Evolutionary conservation across 805 yeast genomes (phyloP).

Genomic region (Metschnikowia shivogae): DNA sequence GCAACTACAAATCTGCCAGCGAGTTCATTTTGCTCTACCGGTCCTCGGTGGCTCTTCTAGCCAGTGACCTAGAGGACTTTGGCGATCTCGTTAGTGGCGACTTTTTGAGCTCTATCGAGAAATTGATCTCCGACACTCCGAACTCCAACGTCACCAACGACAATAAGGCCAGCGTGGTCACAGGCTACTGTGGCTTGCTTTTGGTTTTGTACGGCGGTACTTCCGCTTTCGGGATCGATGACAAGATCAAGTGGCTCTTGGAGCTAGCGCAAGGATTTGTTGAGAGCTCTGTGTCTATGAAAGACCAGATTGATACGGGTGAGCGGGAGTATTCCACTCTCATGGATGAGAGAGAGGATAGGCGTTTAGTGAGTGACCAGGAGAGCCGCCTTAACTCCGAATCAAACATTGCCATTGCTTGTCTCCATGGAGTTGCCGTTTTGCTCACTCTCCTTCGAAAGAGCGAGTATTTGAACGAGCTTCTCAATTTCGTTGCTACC

Average conservation of each 20-base stretch:
- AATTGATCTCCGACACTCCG: conserved; percentile 33
- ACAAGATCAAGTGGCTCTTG: conserved; percentile 38
- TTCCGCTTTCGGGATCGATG: conserved; percentile 48
- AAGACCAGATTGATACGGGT: conserved; percentile 35
- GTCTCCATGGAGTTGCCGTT: conserved; percentile 45
- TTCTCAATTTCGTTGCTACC: conserved; percentile 25
- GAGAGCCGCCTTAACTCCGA: conserved; percentile 28
- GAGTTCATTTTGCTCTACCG: conserved; percentile 42
- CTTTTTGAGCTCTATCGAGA: conserved; percentile 23
- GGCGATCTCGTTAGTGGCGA: conserved; percentile 35
- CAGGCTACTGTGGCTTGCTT: conserved; percentile 37
- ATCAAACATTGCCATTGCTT: conserved; percentile 37
- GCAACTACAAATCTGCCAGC: conserved; percentile 33
- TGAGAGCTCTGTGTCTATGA: conserved; percentile 27
- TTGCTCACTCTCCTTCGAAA: conserved; percentile 42
- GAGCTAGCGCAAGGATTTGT: conserved; percentile 41
- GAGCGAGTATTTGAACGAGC: conserved; percentile 41
- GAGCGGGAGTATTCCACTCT: conserved; percentile 41
- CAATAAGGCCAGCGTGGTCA: conserved; percentile 35
- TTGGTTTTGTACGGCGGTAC: conserved; percentile 46
- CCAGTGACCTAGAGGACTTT: conserved; percentile 50
- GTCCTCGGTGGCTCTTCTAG: conserved; percentile 39
- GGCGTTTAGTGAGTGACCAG: conserved; percentile 33
- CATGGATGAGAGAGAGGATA: conserved; percentile 34
- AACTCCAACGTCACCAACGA: conserved; percentile 31